A percentile compares a stretch with the other conserved stretches of the same genome.
phyloP scores from a whole-genome alignment of 1,284 basidiomycete species.

The Lentinula novae-zelandiae region DNA sequence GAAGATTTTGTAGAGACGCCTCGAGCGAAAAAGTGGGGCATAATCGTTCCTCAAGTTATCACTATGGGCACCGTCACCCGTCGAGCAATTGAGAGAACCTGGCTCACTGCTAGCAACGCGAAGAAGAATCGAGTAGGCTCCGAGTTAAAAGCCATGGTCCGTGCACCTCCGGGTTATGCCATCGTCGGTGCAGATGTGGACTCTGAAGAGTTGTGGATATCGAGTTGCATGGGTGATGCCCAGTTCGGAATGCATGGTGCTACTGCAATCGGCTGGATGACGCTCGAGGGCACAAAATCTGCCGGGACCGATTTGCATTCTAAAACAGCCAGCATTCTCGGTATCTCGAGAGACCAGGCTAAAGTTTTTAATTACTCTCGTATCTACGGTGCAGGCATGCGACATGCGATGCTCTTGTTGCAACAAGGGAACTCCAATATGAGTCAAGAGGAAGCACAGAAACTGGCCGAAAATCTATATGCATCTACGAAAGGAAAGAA shows the following conservation, averaged over 20 bases:
- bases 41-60: conserved; percentile 95
- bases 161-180: conserved; percentile 88
- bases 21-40: conserved; percentile 65
- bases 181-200: conserved; percentile 99
- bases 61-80: conserved; percentile 99
- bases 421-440: conserved; percentile 85
- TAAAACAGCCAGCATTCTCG: conserved; percentile 92
- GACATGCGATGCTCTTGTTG: conserved; percentile 87
- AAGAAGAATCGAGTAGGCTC: conserved; percentile 97
- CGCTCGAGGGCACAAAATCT: conserved; percentile 96
- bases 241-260: conserved; percentile 98
- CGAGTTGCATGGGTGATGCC: conserved; percentile 97
- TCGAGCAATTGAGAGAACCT: conserved; percentile 96
- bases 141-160: conserved; percentile 97
- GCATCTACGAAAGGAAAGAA: conserved; percentile 93
- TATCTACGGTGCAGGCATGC: conserved; percentile 97
- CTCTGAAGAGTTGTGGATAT: conserved; percentile 99
- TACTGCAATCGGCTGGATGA: conserved; percentile 99
- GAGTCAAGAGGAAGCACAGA: conserved; percentile 75
- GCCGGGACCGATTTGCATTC: conserved; percentile 96
- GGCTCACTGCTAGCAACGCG: conserved; percentile 97
- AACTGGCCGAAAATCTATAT: conserved; percentile 85
- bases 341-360: conserved; percentile 92
- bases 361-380: conserved; percentile 99
- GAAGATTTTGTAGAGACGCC: conserved; percentile 10